Evolutionary conservation across 345 rosid genomes (phyloP).

Genomic region (Cardamine chenopodiifolia): DNA sequence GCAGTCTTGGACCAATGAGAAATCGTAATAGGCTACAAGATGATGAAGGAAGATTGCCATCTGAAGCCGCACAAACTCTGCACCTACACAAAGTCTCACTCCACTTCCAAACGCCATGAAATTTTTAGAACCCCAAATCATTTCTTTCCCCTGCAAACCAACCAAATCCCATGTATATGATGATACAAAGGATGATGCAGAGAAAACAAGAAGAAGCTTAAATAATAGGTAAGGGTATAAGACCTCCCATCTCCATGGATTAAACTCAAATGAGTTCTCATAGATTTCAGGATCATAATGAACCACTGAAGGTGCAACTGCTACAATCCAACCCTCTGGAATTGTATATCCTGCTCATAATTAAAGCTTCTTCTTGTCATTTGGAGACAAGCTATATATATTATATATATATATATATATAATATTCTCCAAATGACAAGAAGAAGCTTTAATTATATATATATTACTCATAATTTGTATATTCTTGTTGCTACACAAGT

Average conservation of each 20-base stretch:
- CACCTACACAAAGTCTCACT: conserved; percentile 49
- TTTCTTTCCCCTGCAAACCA: conserved; percentile 39
- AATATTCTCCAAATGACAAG: too few species aligned
- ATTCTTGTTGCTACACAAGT: neutral
- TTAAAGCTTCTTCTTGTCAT: neutral
- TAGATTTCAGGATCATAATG: conserved; percentile 43
- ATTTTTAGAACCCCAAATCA: conserved; percentile 38
- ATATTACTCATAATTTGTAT: too few species aligned
- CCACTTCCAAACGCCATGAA: conserved; percentile 60
- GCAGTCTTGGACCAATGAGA: conserved; percentile 27
- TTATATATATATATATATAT: neutral
- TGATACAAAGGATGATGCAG: neutral
- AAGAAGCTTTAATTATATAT: too few species aligned
- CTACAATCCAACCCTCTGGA: conserved; percentile 50
- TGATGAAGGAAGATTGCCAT: conserved; percentile 45
- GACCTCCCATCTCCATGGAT: conserved; percentile 60
- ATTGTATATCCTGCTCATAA: conserved; percentile 44
- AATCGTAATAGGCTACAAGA: conserved; percentile 44
- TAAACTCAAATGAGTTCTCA: conserved; percentile 46
- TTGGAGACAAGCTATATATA: too few species aligned
- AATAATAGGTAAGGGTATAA: neutral
- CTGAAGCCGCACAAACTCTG: conserved; percentile 51
- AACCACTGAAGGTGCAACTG: conserved; percentile 38
- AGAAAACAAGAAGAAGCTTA: neutral
- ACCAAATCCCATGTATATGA: neutral